Evolutionary conservation across 2,329 filamentous ascomycete species (phyloP).

Genomic region (Periconia digitata): DNA sequence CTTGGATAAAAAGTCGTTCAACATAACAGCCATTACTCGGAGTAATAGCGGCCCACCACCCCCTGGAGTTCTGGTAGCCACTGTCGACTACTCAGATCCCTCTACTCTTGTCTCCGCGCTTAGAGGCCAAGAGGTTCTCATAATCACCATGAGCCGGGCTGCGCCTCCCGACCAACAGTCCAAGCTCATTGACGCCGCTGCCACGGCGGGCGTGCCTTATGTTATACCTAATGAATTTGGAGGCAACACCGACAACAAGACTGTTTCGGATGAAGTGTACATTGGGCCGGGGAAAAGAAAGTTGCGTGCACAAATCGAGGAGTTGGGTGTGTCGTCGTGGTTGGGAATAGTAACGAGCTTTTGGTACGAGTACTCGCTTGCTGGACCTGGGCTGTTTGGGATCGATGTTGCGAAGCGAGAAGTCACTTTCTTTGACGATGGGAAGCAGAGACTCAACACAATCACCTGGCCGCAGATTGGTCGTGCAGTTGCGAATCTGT

Average conservation of each 20-base stretch:
- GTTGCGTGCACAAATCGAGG: constrained; percentile 8
- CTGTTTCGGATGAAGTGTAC: background rate
- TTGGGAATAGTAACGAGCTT: constrained; percentile 21
- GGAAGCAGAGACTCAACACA: constrained; percentile 42
- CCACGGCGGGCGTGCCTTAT: constrained; percentile 40
- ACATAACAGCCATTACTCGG: constrained; percentile 46
- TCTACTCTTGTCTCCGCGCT: constrained; percentile 35
- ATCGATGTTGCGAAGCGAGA: constrained; percentile 40
- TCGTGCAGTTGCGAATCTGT: constrained; percentile 52
- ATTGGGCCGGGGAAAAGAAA: constrained; percentile 2
- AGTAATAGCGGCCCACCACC: constrained; percentile 46
- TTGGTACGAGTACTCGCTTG: constrained; percentile 46
- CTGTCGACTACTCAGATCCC: constrained; percentile 45
- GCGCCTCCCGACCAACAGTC: constrained; percentile 30
- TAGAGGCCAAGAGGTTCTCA: constrained; percentile 40
- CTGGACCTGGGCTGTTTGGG: constrained; percentile 30
- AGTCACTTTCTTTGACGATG: constrained; percentile 29
- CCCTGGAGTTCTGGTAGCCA: constrained; percentile 40
- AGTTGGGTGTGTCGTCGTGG: constrained; percentile 24
- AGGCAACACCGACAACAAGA: constrained; percentile 23
- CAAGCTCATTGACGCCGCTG: constrained; percentile 39
- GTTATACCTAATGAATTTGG: constrained; percentile 46
- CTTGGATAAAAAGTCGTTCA: constrained; percentile 31
- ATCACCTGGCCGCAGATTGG: constrained; percentile 62
- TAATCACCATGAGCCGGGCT: constrained; percentile 41